Evolutionary conservation across 495 filamentous ascomycete species (phyloP), one percentile per base, ranked within the genome.

Genomic region (Barbatosphaeria neglecta): DNA sequence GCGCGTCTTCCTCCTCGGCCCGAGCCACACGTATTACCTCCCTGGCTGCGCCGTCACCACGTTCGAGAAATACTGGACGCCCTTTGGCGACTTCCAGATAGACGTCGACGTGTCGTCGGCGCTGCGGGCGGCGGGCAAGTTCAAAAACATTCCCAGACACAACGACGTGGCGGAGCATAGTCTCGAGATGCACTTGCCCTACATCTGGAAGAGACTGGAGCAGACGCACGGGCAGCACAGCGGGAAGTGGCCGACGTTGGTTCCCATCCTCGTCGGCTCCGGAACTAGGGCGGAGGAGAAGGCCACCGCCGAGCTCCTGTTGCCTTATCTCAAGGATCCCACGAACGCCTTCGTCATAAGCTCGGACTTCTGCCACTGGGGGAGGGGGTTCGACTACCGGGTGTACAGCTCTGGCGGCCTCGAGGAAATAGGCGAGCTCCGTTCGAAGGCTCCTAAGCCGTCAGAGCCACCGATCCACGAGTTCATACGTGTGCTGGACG

Each of bases 301-400:
- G 46, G 60, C 66, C 22, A 85, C 83, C 50, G 92, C 88, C 1
- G 33, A 59, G 35, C 45, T 94, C 22, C 69, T 97, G n/a, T 80
- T 86, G 22, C 80, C 82, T 2, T 95, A 93, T 55, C 67, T 97
- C 7, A 70, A 74, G 33, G 84, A 95, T 58, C 78, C 80, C 3
- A 72, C 72, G 17, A 92, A 83, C 50, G 77, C 83, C 9, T 97
- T 95, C 61, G 76, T 97, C 51, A 75, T 97, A 45, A 86, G 81
- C 59, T 94, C 88, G 4, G 92, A 98, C 60, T 98, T 98, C 62
- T 95, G 90, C 50, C 92, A 98, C 65, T 98, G 92, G 92, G 92
- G 92, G 17, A 56, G 73, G 16, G 78, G 88, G 16, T 98, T 96
- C 64, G 72, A 72, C 31, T 98, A 97, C 62, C 90, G 85, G 33